These are phyloP conservation scores for Phascolomyces articulosus DNA, from an alignment of 371 early-diverging fungal species.

Conservation along the genomic window DNA sequence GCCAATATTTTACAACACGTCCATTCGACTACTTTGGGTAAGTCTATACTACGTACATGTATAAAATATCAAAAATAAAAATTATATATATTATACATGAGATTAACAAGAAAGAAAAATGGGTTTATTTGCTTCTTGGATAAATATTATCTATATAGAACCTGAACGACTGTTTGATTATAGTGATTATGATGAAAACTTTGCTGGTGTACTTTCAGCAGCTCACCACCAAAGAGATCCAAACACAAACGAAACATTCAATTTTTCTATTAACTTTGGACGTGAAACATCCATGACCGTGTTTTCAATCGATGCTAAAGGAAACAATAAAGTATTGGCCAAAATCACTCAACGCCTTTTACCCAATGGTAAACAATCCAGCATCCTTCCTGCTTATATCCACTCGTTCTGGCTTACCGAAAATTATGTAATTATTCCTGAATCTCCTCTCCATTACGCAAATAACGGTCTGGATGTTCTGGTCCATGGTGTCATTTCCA, in stretches of 20 bases:
- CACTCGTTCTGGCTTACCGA: slow-evolving; percentile 52
- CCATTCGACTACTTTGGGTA: slow-evolving; percentile 62
- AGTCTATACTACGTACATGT: neutral
- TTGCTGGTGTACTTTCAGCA: slow-evolving; percentile 49
- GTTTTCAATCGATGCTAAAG: slow-evolving; percentile 4
- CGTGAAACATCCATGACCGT: slow-evolving; percentile 1
- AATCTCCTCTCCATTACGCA: slow-evolving; percentile 46
- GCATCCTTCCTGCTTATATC: slow-evolving; percentile 31
- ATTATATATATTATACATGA: no score
- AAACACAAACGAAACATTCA: slow-evolving; percentile 51
- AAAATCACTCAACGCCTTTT: slow-evolving; percentile 37
- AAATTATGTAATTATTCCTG: slow-evolving; percentile 58
- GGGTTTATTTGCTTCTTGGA: no score
- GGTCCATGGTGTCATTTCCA: slow-evolving; percentile 38
- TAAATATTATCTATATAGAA: no score
- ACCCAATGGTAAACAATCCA: slow-evolving; percentile 9
- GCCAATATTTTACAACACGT: slow-evolving; percentile 62
- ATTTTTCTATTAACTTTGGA: slow-evolving; percentile 28
- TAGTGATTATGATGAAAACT: slow-evolving; percentile 38
- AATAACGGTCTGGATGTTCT: slow-evolving; percentile 47
- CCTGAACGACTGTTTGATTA: slow-evolving; percentile 58
- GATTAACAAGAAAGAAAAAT: no score
- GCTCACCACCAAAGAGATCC: slow-evolving; percentile 64
- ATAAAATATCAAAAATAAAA: no score
- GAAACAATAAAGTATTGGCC: slow-evolving; percentile 33